Evolutionary conservation across 2,329 filamentous ascomycete species (phyloP).

Genomic region (Venturia effusa): DNA sequence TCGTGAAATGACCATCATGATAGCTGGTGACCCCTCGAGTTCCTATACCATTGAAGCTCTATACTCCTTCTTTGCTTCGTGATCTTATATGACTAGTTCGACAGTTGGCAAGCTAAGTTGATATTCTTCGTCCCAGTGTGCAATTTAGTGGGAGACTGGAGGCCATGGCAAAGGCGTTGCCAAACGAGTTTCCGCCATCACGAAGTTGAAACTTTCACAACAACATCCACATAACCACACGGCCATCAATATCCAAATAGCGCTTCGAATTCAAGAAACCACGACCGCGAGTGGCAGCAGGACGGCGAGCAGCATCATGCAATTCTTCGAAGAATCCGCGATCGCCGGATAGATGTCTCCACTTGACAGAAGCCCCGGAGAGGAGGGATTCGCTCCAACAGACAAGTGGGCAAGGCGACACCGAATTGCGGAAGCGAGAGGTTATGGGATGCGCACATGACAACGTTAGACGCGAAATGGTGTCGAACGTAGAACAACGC

Average conservation of each 20-base stretch:
- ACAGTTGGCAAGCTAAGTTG: not conserved
- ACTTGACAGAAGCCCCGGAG: not conserved
- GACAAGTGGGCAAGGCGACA: too few species aligned
- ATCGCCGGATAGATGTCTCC: not conserved
- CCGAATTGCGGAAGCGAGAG: too few species aligned
- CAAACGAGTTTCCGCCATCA: not conserved
- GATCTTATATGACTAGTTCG: not conserved
- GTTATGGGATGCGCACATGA: too few species aligned
- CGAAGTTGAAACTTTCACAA: not conserved
- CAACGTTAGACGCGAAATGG: too few species aligned
- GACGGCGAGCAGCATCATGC: not conserved
- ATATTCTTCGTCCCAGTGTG: not conserved
- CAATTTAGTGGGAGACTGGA: not conserved
- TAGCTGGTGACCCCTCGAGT: not conserved
- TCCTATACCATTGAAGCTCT: not conserved
- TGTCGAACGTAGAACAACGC: not conserved
- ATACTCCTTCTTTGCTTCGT: not conserved
- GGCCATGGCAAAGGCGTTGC: not conserved
- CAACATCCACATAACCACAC: not conserved
- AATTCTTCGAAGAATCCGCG: not conserved
- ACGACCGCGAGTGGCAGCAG: not conserved
- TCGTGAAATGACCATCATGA: not conserved
- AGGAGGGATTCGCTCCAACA: too few species aligned
- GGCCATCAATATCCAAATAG: not conserved
- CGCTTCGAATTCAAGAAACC: not conserved